A percentile compares a stretch with the other conserved stretches of the same genome.
Evolutionary conservation across 345 rosid species (phyloP).

Genomic region (Linum tenue): DNA sequence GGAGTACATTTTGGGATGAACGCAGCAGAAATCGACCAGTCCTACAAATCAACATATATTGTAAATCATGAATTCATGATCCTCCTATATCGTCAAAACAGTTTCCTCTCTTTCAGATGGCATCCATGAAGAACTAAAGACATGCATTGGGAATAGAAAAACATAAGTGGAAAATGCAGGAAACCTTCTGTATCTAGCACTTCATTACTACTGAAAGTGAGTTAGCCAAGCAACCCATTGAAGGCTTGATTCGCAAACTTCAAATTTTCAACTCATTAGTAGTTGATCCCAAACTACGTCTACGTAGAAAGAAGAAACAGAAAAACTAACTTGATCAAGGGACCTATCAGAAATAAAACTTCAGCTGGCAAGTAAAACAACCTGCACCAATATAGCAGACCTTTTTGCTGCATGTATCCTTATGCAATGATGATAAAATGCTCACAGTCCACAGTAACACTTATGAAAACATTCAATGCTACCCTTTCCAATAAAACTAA

Average conservation of each 20-base stretch:
- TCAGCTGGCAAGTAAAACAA: no score
- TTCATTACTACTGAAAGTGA: not conserved
- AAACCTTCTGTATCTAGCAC: not conserved
- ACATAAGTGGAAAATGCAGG: not conserved
- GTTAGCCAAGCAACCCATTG: not conserved
- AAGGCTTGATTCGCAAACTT: not conserved
- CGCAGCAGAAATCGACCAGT: constrained; percentile 80
- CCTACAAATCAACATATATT: constrained; percentile 39
- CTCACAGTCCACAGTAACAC: no score
- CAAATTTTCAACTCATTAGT: not conserved
- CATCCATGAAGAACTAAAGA: no score
- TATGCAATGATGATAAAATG: no score
- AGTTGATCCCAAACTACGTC: not conserved
- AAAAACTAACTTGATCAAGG: not conserved
- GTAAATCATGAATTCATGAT: not conserved
- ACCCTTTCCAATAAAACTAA: no score
- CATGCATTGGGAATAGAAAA: not conserved
- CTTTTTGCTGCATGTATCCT: no score
- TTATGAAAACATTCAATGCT: no score
- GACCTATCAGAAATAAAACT: no score
- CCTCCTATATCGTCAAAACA: no score
- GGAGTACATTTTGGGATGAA: constrained; percentile 57
- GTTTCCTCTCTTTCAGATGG: no score
- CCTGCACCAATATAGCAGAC: no score
- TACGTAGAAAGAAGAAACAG: not conserved